Conservation (phyloP, 2,329 filamentous ascomycete genomes). For the Pseudogymnoascus sp. region DNA sequence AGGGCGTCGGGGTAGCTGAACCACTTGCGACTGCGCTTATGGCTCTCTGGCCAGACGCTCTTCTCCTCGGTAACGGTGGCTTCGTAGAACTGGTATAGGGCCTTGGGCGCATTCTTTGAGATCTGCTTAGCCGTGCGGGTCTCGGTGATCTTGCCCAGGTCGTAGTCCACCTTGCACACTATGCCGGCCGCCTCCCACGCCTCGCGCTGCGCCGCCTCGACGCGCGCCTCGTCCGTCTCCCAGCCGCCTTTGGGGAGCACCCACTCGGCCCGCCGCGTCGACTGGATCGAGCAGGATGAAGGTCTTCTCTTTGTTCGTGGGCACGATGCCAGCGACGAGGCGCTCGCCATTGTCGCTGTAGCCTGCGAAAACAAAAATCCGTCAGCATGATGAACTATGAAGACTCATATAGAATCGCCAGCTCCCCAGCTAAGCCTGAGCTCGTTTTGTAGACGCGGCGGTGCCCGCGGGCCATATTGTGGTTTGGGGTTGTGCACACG, state of each 20-base stretch:
- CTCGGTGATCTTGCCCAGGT: slow-evolving; percentile 82
- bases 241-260: slow-evolving; percentile 96
- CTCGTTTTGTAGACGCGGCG: background rate
- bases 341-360: slow-evolving; percentile 90
- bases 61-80: slow-evolving; percentile 83
- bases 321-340: slow-evolving; percentile 89
- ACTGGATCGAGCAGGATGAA: slow-evolving; percentile 85
- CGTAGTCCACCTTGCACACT: slow-evolving; percentile 72
- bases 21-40: slow-evolving; percentile 88
- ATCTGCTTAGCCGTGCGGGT: slow-evolving; percentile 71
- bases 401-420: slow-evolving; percentile 15
- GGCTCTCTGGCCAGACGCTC: slow-evolving; percentile 83
- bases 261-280: slow-evolving; percentile 77
- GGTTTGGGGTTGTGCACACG: background rate
- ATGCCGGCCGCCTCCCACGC: slow-evolving; percentile 99
- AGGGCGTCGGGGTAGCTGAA: slow-evolving; percentile 79
- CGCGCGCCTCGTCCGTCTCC: slow-evolving; percentile 88
- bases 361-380: slow-evolving; percentile 48
- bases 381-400: slow-evolving; percentile 23
- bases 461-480: background rate
- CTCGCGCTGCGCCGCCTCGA: slow-evolving; percentile 78
- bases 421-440: slow-evolving; percentile 13
- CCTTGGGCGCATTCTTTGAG: slow-evolving; percentile 54
- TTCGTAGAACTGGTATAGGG: slow-evolving; percentile 76
- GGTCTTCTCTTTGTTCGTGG: slow-evolving; percentile 76